Base-by-base conservation (phyloP, 176 grass and related monocot genomes). In the Triticum urartu region DNA sequence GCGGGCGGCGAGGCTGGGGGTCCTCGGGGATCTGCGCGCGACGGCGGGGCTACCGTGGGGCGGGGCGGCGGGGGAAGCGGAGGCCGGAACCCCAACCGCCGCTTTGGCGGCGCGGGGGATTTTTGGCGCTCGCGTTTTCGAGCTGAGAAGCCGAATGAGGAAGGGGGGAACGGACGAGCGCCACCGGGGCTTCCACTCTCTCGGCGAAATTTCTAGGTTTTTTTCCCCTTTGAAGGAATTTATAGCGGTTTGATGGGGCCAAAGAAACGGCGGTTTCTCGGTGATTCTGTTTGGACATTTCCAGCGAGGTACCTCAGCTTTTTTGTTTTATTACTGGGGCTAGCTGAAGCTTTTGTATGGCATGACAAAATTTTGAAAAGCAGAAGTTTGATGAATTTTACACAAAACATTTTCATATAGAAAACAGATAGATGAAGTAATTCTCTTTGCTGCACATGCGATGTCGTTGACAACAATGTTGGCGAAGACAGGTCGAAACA, bases 181-280 rank as follows among this genome's bases (percentile, higher is more conserved):
- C 11, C 58, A 59, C 15, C 36, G 65, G 28, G 52, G 11, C 72
- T 48, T 42, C 54, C 54, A 58, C 56, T 54, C 54, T 59, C 62
- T 18, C 47, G 25, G 3, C 15, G 5, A 77, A 77, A 20, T 77
- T 48, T 33, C 40, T 74, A 4, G 40, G 43, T 40, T 74, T 74
- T 74, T 75, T 17, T 22, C 5, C 5, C 28, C 26, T 33, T 9
- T 20, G 12, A 21, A 47, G 13, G 20, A 52, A 26, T 82, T 89
- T 89, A 62, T 82, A 86, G 77, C 50, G 10, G 88, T 78, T 89
- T 61, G 43, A 59, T 72, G 67, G 13, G 68, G 42, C 59, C 82
- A 81, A 89, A 48, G 24, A 48, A 28, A 85, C 11, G 25, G 77
- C 66, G 12, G 42, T 85, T 89, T 72, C 39, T 68, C 11, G 59